These are phyloP conservation scores for Galeopsis tetrahit DNA, from an alignment of 257 asterid species.

Conservation along the genomic window DNA sequence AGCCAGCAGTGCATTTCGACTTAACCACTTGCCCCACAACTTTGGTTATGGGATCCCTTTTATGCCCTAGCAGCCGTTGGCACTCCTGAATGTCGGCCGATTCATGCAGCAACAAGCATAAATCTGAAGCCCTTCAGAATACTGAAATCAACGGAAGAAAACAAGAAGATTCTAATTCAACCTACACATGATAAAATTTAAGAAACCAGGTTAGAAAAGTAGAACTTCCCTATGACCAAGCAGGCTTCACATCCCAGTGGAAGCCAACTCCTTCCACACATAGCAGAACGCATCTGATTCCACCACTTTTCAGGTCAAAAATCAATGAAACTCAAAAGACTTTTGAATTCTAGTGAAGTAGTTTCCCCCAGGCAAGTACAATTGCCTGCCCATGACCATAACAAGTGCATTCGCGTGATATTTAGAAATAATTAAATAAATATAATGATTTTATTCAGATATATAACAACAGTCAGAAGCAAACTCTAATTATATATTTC, in stretches of 20 bases:
- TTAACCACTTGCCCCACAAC: slow-evolving; percentile 12
- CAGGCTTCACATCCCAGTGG: slow-evolving; percentile 28
- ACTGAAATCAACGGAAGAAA: slow-evolving; percentile 20
- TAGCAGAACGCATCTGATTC: slow-evolving; percentile 13
- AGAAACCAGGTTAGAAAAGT: background rate
- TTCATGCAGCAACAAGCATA: slow-evolving; percentile 31
- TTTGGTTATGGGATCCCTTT: slow-evolving; percentile 11
- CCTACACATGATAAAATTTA: slow-evolving; percentile 18
- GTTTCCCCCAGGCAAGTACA: slow-evolving; percentile 21
- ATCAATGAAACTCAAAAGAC: background rate
- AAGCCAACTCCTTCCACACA: slow-evolving; percentile 32
- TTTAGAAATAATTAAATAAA: background rate
- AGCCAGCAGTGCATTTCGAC: slow-evolving; percentile 16
- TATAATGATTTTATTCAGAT: slow-evolving; percentile 22
- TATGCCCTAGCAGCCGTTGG: slow-evolving; percentile 21
- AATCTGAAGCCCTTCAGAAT: slow-evolving; percentile 17
- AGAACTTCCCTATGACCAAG: slow-evolving; percentile 19
- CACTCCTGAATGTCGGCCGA: slow-evolving; percentile 18
- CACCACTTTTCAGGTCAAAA: slow-evolving; percentile 19
- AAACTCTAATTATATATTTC: slow-evolving; percentile 34
- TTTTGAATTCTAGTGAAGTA: slow-evolving; percentile 2
- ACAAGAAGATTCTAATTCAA: background rate
- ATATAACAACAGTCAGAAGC: slow-evolving; percentile 30
- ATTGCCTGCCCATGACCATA: slow-evolving; percentile 24
- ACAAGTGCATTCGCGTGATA: slow-evolving; percentile 9